Base-by-base conservation (phyloP, 345 rosid species). In the Punica granatum region DNA sequence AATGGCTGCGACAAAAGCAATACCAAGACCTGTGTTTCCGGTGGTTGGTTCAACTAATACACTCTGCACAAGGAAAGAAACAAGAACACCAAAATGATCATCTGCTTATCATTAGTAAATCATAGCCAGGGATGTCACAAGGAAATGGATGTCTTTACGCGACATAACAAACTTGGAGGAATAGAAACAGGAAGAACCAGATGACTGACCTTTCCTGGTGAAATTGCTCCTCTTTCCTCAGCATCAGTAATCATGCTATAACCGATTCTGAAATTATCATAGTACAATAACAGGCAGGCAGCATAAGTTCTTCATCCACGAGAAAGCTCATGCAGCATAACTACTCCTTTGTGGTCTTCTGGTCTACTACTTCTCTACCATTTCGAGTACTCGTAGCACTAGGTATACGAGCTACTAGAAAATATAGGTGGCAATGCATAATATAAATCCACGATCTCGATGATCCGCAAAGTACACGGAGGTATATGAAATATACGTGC, bases 1-100 rank as follows among this genome's bases (percentile, higher is more conserved):
- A 41, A 82, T 78, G 35, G 97, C 96, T 10, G 96, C 97, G 66
- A 89, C 97, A 74, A 93, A 90, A 30, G 97, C 96, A 51, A 93
- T 81, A 51, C 90, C 94, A 3, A 93, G 89, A 54, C 97, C 97
- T 49, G 97, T 93, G 70, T 90, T 93, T 68, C 97, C 98, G 42
- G 80, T 89, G 36, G 96, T 89, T 33, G 97, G 94, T 77, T 90
- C 97, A 67, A 90, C 91, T 64, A 87, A 72, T 44, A 79, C 73
- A 68, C 77, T 90, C 98, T 93, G 89, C 75, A 63, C 54, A 72
- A 37, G 35, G 49, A 43, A 32, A 69, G n/a, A 70, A 60, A 33
- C 49, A 31, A 49, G 58, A 33, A 35, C 51, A 37, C 33, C 21
- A 43, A 60, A 30, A 63, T 49, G 16, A 8, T 3, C 59, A 30